Base-by-base conservation (phyloP, 768 basidiomycete species). In the Artomyces pyxidatus region DNA sequence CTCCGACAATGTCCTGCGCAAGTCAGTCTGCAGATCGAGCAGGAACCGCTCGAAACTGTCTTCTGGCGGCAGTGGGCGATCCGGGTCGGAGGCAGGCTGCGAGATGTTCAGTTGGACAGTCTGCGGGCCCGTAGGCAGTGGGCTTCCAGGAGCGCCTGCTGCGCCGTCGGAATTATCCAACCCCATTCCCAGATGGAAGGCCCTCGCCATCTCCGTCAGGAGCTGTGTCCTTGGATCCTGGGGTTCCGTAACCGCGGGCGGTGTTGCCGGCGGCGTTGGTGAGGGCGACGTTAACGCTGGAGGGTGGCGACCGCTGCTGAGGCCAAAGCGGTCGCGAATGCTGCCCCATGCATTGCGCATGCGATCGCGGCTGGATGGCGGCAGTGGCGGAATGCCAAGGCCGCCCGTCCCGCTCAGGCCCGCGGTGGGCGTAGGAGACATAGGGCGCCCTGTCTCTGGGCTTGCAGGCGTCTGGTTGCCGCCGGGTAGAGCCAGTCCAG, bases 41-140 rank as follows among this genome's bases (percentile, higher is more conserved):
- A 91, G 66, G 70, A 91, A 91, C 25, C 85, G 74, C 59, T 90
- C 88, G 58, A 91, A 91, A 58, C 80, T 83, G 50, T 81, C 83
- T 57, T 84, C 84, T 0, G 71, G 65, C 7, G 76, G 73, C 11
- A 64, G 52, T 0, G 61, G 45, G 3, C 58, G 48, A 12, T 51
- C 50, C 9, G 49, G 37, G n/a, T 55, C 59, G 21, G 21, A 50
- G 25, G 23, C 23, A 26, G n/a, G 44, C 16, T 19, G 38, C 50
- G 14, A 42, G 37, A 19, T 37, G 39, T 28, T 41, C 22, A 14
- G 29, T 8, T 48, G 42, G 29, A 23, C 42, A 35, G 44, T 26
- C 37, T 43, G 28, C 17, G 45, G 22, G 23, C 37, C n/a, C 14
- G 58, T 11, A 25, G 47, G 16, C 16, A 28, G 37, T 14, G 38